phyloP scores from a whole-genome alignment of 805 yeast species.

The Schwanniomyces pseudopolymorphus region DNA sequence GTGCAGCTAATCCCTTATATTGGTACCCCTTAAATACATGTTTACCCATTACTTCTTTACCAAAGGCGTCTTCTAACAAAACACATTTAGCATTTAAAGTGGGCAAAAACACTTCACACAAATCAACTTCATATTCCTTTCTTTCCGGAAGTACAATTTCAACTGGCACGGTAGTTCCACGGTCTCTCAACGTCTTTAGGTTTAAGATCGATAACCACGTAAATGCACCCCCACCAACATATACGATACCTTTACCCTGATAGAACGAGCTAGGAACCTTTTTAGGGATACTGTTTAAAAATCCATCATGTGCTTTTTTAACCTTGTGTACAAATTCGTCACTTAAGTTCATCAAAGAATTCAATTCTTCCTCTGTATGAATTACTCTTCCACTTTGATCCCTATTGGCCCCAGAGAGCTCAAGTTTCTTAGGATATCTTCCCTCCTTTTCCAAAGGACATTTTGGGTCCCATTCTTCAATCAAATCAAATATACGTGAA shows the following conservation, averaged over 20 bases:
- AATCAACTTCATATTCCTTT: constrained; percentile 31
- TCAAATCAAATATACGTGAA: background rate
- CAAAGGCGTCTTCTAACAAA: constrained; percentile 49
- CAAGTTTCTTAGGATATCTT: background rate
- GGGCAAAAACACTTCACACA: constrained; percentile 62
- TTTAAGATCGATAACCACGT: constrained; percentile 38
- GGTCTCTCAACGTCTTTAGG: constrained; percentile 29
- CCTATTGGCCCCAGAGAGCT: background rate
- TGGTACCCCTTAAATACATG: constrained; percentile 61
- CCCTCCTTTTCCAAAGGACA: background rate
- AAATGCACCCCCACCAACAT: constrained; percentile 35
- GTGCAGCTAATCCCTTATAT: constrained; percentile 54
- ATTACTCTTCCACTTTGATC: background rate
- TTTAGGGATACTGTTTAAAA: constrained; percentile 22
- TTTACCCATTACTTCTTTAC: constrained; percentile 44
- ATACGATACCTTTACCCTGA: constrained; percentile 28
- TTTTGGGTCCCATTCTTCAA: background rate
- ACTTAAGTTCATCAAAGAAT: background rate
- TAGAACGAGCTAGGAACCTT: constrained; percentile 17
- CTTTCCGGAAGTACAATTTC: constrained; percentile 37
- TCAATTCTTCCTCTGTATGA: background rate
- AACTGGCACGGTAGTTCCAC: constrained; percentile 39
- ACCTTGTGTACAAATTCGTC: background rate
- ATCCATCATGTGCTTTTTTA: constrained; percentile 17
- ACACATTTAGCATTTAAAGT: constrained; percentile 65